Conservation (phyloP, 2,329 filamentous ascomycete species). For the Fusarium staphyleae region DNA sequence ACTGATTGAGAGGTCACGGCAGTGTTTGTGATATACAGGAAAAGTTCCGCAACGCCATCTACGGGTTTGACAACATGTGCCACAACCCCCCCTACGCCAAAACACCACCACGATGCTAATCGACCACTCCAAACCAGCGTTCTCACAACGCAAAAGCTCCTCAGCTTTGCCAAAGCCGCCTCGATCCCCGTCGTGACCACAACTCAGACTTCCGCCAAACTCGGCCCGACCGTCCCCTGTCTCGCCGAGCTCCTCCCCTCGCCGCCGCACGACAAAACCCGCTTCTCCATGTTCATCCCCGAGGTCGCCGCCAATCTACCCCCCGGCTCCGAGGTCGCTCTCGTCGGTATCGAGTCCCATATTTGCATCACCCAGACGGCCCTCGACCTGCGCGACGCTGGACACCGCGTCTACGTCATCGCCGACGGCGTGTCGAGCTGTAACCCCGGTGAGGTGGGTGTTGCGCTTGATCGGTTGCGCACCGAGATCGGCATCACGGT, state of each 20-base stretch:
- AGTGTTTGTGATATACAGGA: slow-evolving; percentile 97
- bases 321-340: slow-evolving; percentile 66
- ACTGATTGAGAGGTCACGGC: background rate
- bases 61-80: slow-evolving; percentile 84
- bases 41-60: slow-evolving; percentile 84
- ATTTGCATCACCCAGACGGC: slow-evolving; percentile 95
- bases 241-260: slow-evolving; percentile 65
- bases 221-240: slow-evolving; percentile 81
- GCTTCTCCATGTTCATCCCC: slow-evolving; percentile 87
- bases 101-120: slow-evolving; percentile 4
- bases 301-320: slow-evolving; percentile 58
- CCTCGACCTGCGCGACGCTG: slow-evolving; percentile 76
- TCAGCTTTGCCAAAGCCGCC: slow-evolving; percentile 69
- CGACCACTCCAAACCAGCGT: slow-evolving; percentile 54
- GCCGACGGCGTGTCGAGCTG: slow-evolving; percentile 91
- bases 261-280: slow-evolving; percentile 79
- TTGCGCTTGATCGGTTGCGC: slow-evolving; percentile 80
- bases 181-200: slow-evolving; percentile 83
- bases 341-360: slow-evolving; percentile 92
- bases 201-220: slow-evolving; percentile 80
- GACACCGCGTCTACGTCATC: slow-evolving; percentile 84
- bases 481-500: slow-evolving; percentile 74
- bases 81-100: slow-evolving; percentile 29
- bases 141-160: slow-evolving; percentile 71
- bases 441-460: slow-evolving; percentile 79